Base-by-base conservation (phyloP, 2,329 filamentous ascomycete species). In the Trichoderma atrobrunneum region DNA sequence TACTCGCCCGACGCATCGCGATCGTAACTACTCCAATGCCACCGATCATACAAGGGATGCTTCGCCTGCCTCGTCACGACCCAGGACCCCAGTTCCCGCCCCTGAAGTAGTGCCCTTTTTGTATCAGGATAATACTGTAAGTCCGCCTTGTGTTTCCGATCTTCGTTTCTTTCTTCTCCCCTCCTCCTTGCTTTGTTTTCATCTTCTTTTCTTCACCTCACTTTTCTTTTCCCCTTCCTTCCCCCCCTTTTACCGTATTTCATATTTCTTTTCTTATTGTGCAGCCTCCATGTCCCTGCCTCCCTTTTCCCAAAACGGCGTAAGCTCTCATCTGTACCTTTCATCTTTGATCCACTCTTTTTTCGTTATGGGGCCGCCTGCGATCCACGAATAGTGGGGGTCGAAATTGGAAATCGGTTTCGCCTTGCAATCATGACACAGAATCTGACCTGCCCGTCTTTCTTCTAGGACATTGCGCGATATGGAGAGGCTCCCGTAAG, bases 21-120 rank as follows among this genome's bases (percentile, higher is more conserved):
- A 93, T 79, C 90, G 94, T 78, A 95, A 95, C 81, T 92, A 93
- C 80, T 98, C 95, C 67, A 90, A 89, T 81, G 89, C 89, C 68
- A 91, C 90, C 69, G 90, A 96, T 78, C 88, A 91, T 77, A 91
- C 91, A 75, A 86, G 91, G 73, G 91, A 95, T 74, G 87, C 87
- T 60, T 97, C 95, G 68, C 94, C 94, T 54, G 88, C 89, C 67
- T 90, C 89, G 36, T 94, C 92, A 32, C 88, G 93, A 76, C 93
- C 95, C 62, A 88, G 92, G 76, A 97, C 93, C n/a, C 94, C 95
- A 14, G 87, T 94, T 66, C 93, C 93, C 56, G 93, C 93, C 14
- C 96, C 93, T 78, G 95, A 98, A 82, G 94, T 99, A 72, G 96
- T 97, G 51, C 96, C 96, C n/a, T 99, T 97, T 87, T 87, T 97